Evolutionary conservation across 352 stramenopile genomes (phyloP).

Genomic region (Phytopythium boreale): DNA sequence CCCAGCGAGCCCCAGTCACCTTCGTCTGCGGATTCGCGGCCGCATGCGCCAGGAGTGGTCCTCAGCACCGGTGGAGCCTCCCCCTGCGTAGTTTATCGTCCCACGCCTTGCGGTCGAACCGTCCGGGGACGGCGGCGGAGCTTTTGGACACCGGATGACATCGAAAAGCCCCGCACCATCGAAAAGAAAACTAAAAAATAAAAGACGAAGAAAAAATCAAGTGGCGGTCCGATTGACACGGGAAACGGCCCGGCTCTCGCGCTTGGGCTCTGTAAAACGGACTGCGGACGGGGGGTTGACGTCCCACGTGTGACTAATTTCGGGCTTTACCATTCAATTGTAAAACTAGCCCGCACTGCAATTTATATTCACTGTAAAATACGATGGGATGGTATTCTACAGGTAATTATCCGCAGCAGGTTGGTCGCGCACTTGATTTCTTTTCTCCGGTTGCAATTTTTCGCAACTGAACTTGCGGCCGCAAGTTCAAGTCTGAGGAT

Average conservation of each 20-base stretch:
- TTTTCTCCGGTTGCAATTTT: neutral
- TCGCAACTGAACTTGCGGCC: neutral
- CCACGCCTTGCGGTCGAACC: too few species aligned
- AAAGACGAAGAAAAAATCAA: neutral
- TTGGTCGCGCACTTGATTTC: slow-evolving; percentile 2
- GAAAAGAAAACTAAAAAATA: too few species aligned
- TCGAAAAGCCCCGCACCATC: too few species aligned
- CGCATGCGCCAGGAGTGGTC: too few species aligned
- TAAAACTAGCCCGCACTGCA: neutral
- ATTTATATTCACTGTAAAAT: neutral
- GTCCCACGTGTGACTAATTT: neutral
- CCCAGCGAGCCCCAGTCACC: too few species aligned
- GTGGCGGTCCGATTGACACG: neutral
- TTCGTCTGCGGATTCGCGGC: too few species aligned
- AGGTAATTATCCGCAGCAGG: neutral
- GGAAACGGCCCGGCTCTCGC: neutral
- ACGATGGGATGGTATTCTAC: neutral
- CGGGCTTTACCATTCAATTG: too few species aligned
- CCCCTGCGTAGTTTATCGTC: too few species aligned
- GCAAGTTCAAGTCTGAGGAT: slow-evolving; percentile 8
- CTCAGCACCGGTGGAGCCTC: too few species aligned
- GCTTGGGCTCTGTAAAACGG: neutral
- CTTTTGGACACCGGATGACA: too few species aligned
- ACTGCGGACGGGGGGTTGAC: too few species aligned
- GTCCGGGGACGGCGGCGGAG: too few species aligned